A percentile compares a stretch with the other conserved stretches of the same genome.
These are phyloP conservation scores for Zizania latifolia DNA, from an alignment of 176 grass and related monocot species.

Conservation along the genomic window DNA sequence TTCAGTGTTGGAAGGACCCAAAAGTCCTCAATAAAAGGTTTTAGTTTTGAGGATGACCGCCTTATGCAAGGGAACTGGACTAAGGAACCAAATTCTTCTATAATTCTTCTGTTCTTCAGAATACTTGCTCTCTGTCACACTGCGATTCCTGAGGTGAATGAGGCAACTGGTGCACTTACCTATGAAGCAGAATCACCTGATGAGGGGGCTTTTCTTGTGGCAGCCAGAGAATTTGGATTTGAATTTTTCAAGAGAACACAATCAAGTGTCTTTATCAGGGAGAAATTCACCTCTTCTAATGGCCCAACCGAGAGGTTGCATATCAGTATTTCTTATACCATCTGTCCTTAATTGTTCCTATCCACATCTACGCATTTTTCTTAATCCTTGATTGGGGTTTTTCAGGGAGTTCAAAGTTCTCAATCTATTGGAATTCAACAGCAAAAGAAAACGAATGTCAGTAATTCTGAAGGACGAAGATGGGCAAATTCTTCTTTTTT, in stretches of 20 bases:
- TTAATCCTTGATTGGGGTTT: slow-evolving; percentile 26
- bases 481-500: slow-evolving; percentile 83
- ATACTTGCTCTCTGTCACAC: slow-evolving; percentile 91
- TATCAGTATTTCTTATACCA: slow-evolving; percentile 17
- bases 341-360: neutral
- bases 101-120: slow-evolving; percentile 81
- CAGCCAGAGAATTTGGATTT: slow-evolving; percentile 96
- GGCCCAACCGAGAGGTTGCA: slow-evolving; percentile 64
- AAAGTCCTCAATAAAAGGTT: slow-evolving; percentile 76
- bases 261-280: slow-evolving; percentile 63
- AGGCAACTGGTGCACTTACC: slow-evolving; percentile 60
- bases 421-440: slow-evolving; percentile 98
- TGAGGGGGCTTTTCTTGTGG: slow-evolving; percentile 91
- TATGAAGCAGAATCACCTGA: slow-evolving; percentile 99
- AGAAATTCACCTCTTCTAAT: slow-evolving; percentile 63
- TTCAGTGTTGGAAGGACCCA: slow-evolving; percentile 41
- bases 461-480: slow-evolving; percentile 88
- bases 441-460: slow-evolving; percentile 98
- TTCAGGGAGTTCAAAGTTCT: slow-evolving; percentile 97
- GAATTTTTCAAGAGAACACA: slow-evolving; percentile 93
- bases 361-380: neutral
- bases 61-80: slow-evolving; percentile 90
- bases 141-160: slow-evolving; percentile 79
- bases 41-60: slow-evolving; percentile 82
- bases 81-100: slow-evolving; percentile 58